phyloP scores from a whole-genome alignment of 2,329 filamentous ascomycete genomes.

The Leptographium galeiforme region DNA sequence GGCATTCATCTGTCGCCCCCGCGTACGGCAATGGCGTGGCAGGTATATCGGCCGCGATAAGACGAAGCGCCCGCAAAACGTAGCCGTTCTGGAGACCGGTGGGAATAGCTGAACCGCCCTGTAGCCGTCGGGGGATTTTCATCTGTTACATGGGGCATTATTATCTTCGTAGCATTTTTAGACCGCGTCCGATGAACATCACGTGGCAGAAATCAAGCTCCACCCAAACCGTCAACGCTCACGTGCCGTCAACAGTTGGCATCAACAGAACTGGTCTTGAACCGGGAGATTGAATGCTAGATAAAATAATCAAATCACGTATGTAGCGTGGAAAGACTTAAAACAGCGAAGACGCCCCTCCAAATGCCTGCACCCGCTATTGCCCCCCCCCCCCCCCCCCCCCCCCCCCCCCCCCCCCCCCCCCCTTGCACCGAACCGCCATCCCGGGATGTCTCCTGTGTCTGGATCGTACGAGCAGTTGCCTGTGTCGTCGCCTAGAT shows the following conservation, averaged over 20 bases:
- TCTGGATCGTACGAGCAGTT: neutral
- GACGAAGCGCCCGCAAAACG: too few species aligned
- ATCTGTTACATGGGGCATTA: neutral
- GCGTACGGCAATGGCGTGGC: neutral
- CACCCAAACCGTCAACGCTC: too few species aligned
- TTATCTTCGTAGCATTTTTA: neutral
- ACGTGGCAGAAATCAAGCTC: too few species aligned
- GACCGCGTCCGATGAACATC: too few species aligned
- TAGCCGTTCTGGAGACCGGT: too few species aligned
- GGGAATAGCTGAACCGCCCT: too few species aligned
- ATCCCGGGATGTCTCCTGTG: neutral
- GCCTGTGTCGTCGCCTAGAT: neutral
- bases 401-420: too few species aligned
- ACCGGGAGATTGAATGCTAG: neutral
- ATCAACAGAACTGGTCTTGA: neutral
- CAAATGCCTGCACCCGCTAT: slow-evolving; percentile 1
- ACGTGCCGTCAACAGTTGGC: neutral
- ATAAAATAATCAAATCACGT: neutral
- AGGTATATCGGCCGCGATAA: neutral
- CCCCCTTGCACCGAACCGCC: neutral
- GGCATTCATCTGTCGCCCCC: slow-evolving; percentile 19
- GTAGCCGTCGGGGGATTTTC: too few species aligned
- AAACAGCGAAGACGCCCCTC: slow-evolving; percentile 1
- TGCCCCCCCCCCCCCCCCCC: too few species aligned
- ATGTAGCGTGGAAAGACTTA: neutral